Evolutionary conservation across 345 rosid species (phyloP).

Genomic region (Ricinus communis): DNA sequence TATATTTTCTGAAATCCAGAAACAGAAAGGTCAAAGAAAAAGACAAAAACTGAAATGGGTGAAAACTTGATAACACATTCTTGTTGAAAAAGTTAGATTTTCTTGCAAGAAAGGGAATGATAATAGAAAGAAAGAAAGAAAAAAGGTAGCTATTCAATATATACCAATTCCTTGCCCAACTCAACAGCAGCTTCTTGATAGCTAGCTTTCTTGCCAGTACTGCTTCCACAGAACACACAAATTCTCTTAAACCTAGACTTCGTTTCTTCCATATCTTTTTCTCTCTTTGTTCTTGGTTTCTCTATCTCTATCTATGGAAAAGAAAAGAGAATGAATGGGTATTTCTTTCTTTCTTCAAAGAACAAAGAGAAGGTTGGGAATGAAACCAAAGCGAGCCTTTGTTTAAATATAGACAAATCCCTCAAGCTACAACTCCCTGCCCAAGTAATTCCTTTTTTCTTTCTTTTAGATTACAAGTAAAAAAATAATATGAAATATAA

Average conservation of each 20-base stretch:
- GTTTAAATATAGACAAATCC: slow-evolving; percentile 18
- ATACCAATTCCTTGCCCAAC: slow-evolving; percentile 79
- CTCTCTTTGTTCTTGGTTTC: slow-evolving; percentile 13
- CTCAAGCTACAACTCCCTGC: neutral
- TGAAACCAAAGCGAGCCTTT: slow-evolving; percentile 19
- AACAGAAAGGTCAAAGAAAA: neutral
- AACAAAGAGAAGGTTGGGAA: slow-evolving; percentile 22
- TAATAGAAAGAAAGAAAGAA: neutral
- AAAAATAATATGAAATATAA: neutral
- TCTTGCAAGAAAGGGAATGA: neutral
- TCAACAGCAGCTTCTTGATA: slow-evolving; percentile 86
- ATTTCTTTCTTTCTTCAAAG: neutral
- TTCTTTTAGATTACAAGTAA: neutral
- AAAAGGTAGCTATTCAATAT: neutral
- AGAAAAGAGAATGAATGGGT: neutral
- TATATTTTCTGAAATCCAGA: neutral
- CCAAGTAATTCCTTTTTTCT: neutral
- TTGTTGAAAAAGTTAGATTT: neutral
- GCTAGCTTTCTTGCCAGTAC: slow-evolving; percentile 70
- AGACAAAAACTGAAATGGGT: neutral
- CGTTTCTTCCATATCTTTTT: slow-evolving; percentile 45
- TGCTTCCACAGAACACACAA: slow-evolving; percentile 90
- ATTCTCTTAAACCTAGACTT: slow-evolving; percentile 76
- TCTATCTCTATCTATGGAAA: neutral
- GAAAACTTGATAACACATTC: neutral